Evolutionary conservation across 495 filamentous ascomycete species (phyloP).

Genomic region (Diplogelasinospora grovesii): DNA sequence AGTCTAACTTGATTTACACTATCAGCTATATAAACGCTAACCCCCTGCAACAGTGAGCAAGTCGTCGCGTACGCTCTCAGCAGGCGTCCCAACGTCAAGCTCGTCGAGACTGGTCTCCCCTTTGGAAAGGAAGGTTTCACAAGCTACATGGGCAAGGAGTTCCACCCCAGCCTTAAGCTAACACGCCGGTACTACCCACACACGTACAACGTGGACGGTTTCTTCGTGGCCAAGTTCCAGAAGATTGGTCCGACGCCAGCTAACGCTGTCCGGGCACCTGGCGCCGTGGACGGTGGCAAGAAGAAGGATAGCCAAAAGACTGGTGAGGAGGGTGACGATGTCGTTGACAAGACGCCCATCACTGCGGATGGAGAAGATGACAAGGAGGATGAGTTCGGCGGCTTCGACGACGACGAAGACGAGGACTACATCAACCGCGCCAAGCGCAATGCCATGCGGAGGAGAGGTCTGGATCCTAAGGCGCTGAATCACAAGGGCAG

Average conservation of each 20-base stretch:
- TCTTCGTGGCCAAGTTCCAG: constrained; percentile 96
- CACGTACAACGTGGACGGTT: constrained; percentile 93
- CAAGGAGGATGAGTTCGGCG: constrained; percentile 64
- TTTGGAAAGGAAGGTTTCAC: constrained; percentile 92
- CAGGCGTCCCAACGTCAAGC: constrained; percentile 84
- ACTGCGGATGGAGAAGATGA: constrained; percentile 35
- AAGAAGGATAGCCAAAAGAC: constrained; percentile 11
- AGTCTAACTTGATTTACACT: constrained; percentile 21
- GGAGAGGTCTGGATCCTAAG: constrained; percentile 47
- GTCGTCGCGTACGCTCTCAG: constrained; percentile 89
- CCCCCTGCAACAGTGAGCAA: constrained; percentile 85
- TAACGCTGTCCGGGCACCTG: constrained; percentile 40
- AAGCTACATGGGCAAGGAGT: constrained; percentile 79
- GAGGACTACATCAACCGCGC: constrained; percentile 71
- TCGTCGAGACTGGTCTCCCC: constrained; percentile 87
- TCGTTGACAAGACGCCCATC: constrained; percentile 46
- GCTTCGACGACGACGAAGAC: constrained; percentile 82
- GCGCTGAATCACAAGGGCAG: constrained; percentile 26
- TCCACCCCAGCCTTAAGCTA: constrained; percentile 75
- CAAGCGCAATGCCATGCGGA: constrained; percentile 52
- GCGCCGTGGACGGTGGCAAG: constrained; percentile 34
- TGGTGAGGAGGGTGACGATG: constrained; percentile 27
- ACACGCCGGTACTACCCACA: constrained; percentile 92
- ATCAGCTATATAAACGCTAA: constrained; percentile 56
- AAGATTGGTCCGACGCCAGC: constrained; percentile 72